Conservation (phyloP, 768 basidiomycete genomes). For the Pisolithus tinctorius region DNA sequence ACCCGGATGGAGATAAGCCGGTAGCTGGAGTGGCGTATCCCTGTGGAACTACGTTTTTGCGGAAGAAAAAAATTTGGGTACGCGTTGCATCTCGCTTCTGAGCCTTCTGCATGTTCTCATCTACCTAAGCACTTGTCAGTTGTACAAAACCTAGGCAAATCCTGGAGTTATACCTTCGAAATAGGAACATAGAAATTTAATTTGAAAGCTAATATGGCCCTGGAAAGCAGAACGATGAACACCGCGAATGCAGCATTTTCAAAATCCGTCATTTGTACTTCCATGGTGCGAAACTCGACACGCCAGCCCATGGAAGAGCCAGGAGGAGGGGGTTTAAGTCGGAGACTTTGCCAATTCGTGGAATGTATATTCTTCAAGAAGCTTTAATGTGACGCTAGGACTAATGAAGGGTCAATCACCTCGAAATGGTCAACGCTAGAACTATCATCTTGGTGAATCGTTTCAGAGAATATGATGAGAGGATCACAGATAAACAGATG, state of each 20-base stretch:
- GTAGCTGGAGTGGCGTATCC: conserved; percentile 32
- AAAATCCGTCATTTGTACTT: conserved; percentile 97
- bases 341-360: conserved; percentile 98
- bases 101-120: conserved; percentile 92
- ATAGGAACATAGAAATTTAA: conserved; percentile 97
- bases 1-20: conserved; percentile 39
- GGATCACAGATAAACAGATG: conserved; percentile 98
- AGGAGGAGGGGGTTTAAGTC: conserved; percentile 97
- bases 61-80: conserved; percentile 78
- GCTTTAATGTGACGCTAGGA: background rate
- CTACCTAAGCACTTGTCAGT: conserved; percentile 53
- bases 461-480: conserved; percentile 90
- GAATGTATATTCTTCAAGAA: conserved; percentile 85
- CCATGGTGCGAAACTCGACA: conserved; percentile 98
- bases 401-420: conserved; percentile 34
- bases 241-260: conserved; percentile 97
- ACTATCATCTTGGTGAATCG: conserved; percentile 84
- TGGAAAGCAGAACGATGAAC: conserved; percentile 89
- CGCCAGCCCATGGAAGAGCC: conserved; percentile 94
- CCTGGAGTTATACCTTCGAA: conserved; percentile 48
- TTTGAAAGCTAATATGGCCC: conserved; percentile 87
- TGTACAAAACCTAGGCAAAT: background rate
- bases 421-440: conserved; percentile 94
- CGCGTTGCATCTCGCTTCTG: conserved; percentile 76
- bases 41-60: conserved; percentile 72